Evolutionary conservation across 2,329 filamentous ascomycete genomes (phyloP), one percentile per base, ranked within the genome.

Genomic region (Cladophialophora yegresii): DNA sequence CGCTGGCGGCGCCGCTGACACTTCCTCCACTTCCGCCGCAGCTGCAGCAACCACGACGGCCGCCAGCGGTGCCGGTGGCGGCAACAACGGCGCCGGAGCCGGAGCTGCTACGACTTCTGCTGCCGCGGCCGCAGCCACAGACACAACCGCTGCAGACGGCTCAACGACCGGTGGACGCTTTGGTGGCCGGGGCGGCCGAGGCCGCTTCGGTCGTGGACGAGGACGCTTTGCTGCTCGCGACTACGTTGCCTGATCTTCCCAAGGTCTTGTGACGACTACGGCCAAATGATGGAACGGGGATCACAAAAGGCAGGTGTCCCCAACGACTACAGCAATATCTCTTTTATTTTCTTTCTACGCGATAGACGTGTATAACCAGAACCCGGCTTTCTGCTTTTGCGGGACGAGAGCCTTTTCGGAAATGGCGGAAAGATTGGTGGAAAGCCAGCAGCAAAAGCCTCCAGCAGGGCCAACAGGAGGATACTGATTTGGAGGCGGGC

Each of bases 151-250:
- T 28, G n/a, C 51, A 10, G 55, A 33, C 7, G 55, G 55, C 33
- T 26, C 20, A 4, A 23, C 36, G 36, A 61, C 57, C 20, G 33
- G 58, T 20, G 53, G 60, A 51, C 54, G 64, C 49, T 53, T 43
- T 5, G 55, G 57, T 33, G 61, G 61, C 45, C 47, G 47, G 13
- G 47, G 47, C 22, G 64, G 62, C 32, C 58, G 62, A 40, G 64
- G 66, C 20, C 63, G 69, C 32, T 66, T 51, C 54, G 58, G 61
- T 16, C 63, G 67, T 36, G 65, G 65, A 45, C 59, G 63, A 54
- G 62, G 65, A 59, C 54, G 67, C 65, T 71, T 71, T 57, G 60
- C 61, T 30, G 65, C 59, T 23, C 67, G 69, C 43, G 69, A 67
- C 61, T 61, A 60, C 63, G 61, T 70, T 61, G 67, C 66, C 61